A percentile compares a stretch with the other conserved stretches of the same genome.
Evolutionary conservation across 768 basidiomycete genomes (phyloP).

Genomic region (Boletus sp.): DNA sequence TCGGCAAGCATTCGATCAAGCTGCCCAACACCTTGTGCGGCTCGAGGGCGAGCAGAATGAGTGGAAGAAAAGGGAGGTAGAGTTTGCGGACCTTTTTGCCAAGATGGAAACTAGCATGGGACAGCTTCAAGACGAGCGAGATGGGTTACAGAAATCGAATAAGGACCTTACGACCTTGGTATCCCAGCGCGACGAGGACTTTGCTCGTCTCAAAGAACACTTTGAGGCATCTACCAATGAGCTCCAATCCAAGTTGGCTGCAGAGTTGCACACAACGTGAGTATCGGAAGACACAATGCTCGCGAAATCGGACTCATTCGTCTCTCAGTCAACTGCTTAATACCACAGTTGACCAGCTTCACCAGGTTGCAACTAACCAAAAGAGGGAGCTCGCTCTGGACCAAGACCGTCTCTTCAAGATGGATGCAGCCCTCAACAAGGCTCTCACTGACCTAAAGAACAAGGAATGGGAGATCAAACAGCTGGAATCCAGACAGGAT

Average conservation of each 20-base stretch:
- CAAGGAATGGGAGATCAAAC: slow-evolving; percentile 83
- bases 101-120: slow-evolving; percentile 59
- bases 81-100: slow-evolving; percentile 55
- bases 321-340: slow-evolving; percentile 58
- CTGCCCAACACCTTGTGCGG: slow-evolving; percentile 80
- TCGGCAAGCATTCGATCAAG: slow-evolving; percentile 73
- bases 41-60: slow-evolving; percentile 74
- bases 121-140: slow-evolving; percentile 52
- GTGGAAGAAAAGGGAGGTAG: slow-evolving; percentile 62
- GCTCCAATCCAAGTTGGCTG: slow-evolving; percentile 65
- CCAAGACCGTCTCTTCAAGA: slow-evolving; percentile 66
- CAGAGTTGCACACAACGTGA: slow-evolving; percentile 63
- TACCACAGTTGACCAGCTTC: slow-evolving; percentile 58
- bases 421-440: slow-evolving; percentile 79
- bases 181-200: slow-evolving; percentile 75
- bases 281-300: slow-evolving; percentile 19
- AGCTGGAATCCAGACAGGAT: slow-evolving; percentile 83
- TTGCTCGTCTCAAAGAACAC: slow-evolving; percentile 69
- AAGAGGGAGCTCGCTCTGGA: slow-evolving; percentile 67
- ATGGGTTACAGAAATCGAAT: slow-evolving; percentile 58
- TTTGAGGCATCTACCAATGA: slow-evolving; percentile 63
- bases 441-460: slow-evolving; percentile 74
- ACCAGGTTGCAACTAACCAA: slow-evolving; percentile 57
- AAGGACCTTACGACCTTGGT: slow-evolving; percentile 71
- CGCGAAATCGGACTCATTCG: background rate